These are phyloP conservation scores for Byssoonygena ceratinophila DNA, from an alignment of 2,329 filamentous ascomycete species.

Conservation along the genomic window DNA sequence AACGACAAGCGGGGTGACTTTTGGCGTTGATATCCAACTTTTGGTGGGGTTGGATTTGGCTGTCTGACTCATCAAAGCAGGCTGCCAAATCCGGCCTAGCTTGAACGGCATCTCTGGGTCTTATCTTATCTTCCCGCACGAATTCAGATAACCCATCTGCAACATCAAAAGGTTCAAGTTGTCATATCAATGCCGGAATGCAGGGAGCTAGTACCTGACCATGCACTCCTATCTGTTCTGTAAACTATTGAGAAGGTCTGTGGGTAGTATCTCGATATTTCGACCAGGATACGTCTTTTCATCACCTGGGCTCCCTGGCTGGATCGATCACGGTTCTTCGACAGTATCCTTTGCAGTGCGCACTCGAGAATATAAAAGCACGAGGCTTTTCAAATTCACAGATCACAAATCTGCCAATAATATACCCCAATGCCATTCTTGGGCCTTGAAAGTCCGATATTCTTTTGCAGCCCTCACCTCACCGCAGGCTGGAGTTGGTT, in stretches of 20 bases:
- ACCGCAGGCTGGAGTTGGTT: no score
- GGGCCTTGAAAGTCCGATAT: no score
- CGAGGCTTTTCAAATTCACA: no score
- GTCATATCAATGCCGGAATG: no score
- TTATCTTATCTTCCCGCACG: constrained; percentile 2
- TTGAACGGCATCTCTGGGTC: not conserved
- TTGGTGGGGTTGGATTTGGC: not conserved
- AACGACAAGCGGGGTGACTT: not conserved
- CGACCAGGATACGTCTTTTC: not conserved
- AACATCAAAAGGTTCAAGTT: no score
- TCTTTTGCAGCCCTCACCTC: no score
- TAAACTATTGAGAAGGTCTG: not conserved
- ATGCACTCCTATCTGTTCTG: not conserved
- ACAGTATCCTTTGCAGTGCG: not conserved
- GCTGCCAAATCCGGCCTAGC: not conserved
- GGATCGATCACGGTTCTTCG: not conserved
- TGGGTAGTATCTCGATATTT: no score
- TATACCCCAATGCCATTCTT: no score
- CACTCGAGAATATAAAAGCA: no score
- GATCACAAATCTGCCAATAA: no score
- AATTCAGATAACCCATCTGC: no score
- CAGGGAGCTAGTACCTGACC: not conserved
- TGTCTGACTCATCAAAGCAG: constrained; percentile 3
- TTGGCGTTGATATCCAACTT: not conserved
- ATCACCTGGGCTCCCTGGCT: not conserved